phyloP scores from a whole-genome alignment of 192 early-diverging fungal genomes.

The Dissophora globulifera region DNA sequence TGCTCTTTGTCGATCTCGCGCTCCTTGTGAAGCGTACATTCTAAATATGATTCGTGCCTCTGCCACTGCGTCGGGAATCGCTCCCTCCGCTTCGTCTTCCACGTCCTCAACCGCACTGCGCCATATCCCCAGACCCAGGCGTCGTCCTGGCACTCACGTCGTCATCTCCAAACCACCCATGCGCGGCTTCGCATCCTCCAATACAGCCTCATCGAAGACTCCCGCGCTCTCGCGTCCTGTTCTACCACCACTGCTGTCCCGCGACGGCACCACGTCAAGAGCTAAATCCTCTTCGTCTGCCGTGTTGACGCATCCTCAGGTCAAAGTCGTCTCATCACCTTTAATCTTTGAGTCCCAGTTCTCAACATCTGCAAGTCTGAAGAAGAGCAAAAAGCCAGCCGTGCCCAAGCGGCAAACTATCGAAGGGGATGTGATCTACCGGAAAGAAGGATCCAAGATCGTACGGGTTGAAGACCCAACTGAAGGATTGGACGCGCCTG shows the following conservation, averaged over 20 bases:
- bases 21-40: no score
- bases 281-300: not conserved
- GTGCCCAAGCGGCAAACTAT: not conserved
- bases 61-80: not conserved
- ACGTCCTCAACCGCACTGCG: no score
- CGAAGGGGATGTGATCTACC: slow-evolving; percentile 39
- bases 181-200: not conserved
- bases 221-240: not conserved
- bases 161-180: slow-evolving; percentile 7
- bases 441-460: slow-evolving; percentile 38
- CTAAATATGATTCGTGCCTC: slow-evolving; percentile 29
- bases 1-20: no score
- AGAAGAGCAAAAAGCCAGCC: not conserved
- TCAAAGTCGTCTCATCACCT: not conserved
- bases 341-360: not conserved
- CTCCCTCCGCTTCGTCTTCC: not conserved
- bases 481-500: slow-evolving; percentile 10
- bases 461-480: slow-evolving; percentile 10
- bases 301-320: not conserved
- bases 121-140: slow-evolving; percentile 1
- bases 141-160: slow-evolving; percentile 22
- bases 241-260: not conserved
- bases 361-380: not conserved
- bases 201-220: not conserved
- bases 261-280: no score